Percentiles rank a stretch among this genome's conserved stretches.
Evolutionary conservation across 176 grass and related monocot genomes (phyloP).

Genomic region (Ensete glaucum): DNA sequence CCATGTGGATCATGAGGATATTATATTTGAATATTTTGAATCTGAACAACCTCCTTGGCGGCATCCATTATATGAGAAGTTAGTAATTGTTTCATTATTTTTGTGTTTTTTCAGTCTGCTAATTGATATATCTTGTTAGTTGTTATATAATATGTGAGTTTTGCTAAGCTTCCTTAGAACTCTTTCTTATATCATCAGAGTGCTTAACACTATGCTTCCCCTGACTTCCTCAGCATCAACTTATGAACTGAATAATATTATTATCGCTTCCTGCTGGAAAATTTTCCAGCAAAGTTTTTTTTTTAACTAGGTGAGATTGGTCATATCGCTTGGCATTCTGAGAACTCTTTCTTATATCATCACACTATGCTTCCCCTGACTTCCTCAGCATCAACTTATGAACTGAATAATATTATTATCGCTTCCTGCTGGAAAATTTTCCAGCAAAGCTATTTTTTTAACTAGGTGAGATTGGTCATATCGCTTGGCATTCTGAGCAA

Average conservation of each 20-base stretch:
- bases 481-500: too few species aligned
- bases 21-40: slow-evolving; percentile 89
- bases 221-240: too few species aligned
- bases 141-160: slow-evolving; percentile 3
- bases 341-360: not conserved
- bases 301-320: too few species aligned
- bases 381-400: too few species aligned
- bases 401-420: too few species aligned
- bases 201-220: not conserved
- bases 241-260: too few species aligned
- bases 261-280: too few species aligned
- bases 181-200: not conserved
- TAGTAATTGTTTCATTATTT: slow-evolving; percentile 23
- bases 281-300: too few species aligned
- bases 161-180: not conserved
- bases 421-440: too few species aligned
- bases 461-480: too few species aligned
- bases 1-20: slow-evolving; percentile 19
- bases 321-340: too few species aligned
- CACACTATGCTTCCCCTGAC: not conserved
- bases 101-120: not conserved
- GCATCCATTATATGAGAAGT: slow-evolving; percentile 61
- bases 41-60: slow-evolving; percentile 64
- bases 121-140: not conserved
- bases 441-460: too few species aligned